Conservation (phyloP, 257 asterid species). For the Gentiana macrophylla region DNA sequence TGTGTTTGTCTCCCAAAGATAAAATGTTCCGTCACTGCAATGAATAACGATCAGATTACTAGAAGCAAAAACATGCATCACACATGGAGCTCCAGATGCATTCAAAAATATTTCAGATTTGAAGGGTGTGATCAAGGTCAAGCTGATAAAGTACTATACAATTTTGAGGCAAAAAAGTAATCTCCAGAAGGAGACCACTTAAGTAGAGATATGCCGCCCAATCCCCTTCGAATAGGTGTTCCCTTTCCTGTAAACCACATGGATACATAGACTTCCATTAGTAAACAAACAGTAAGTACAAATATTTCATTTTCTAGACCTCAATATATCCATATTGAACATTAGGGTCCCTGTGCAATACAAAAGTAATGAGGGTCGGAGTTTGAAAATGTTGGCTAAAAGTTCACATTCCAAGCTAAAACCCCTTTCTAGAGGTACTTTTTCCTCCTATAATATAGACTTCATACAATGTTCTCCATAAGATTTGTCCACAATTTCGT, state of each 20-base stretch:
- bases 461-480: too few relatives aligned
- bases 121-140: slow-evolving; percentile 5
- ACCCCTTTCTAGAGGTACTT: too few relatives aligned
- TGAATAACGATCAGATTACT: slow-evolving; percentile 6
- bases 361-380: too few relatives aligned
- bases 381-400: too few relatives aligned
- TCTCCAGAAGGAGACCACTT: slow-evolving; percentile 99
- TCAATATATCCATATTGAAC: too few relatives aligned
- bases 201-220: slow-evolving; percentile 90
- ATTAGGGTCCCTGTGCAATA: too few relatives aligned
- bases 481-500: too few relatives aligned
- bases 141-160: slow-evolving; percentile 37
- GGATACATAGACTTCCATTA: slow-evolving; percentile 1
- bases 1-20: slow-evolving; percentile 96
- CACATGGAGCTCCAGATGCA: background rate
- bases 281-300: too few relatives aligned
- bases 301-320: too few relatives aligned
- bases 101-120: background rate
- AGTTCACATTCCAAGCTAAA: too few relatives aligned
- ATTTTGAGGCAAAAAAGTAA: slow-evolving; percentile 81
- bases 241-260: slow-evolving; percentile 53
- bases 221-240: slow-evolving; percentile 92
- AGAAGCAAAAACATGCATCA: slow-evolving; percentile 1
- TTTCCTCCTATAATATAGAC: too few relatives aligned
- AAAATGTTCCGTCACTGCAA: slow-evolving; percentile 93